Evolutionary conservation across 164 flowering plant species (phyloP), one percentile per base, ranked within the genome.

Genomic region (Amborella trichopoda): DNA sequence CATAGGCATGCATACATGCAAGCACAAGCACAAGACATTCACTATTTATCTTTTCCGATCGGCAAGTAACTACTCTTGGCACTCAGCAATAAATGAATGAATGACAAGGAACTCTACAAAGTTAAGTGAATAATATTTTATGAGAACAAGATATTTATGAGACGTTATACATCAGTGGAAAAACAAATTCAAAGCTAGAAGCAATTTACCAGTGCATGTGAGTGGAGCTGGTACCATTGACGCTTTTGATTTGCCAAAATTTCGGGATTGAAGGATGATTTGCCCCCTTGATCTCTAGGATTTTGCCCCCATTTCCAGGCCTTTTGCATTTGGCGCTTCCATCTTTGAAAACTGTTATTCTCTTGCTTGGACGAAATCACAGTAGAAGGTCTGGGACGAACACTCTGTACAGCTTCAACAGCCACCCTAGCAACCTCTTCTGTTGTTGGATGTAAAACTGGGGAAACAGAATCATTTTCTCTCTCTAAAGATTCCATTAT

Each of bases 211-310:
- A 23, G 44, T 46, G 64, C 28, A 41, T 69, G 83, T n/a, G 94
- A 71, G 51, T 83, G 83, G 58, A 64, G 57, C 70, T 72, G 81
- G 69, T 83, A 83, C 97, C 97, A 90, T 67, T 76, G 89, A 11
- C 97, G 77, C 62, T 90, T 90, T 52, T 86, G 95, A 66, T 90
- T 76, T 3, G 84, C 87, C 68, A 86, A 60, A 46, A 83, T 58
- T 76, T 90, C 97, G 3, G 94, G 97, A 63, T 90, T 78, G 58
- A 90, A 90, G 57, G 51, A 50, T 3, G 67, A 61, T 22, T 45
- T 51, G 26, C 26, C 22, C 46, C 17, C 16, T 24, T 50, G 49
- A 34, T 52, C 64, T 5, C 44, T 41, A 14, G 28, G 1, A 26
- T n/a, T 11, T 3, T 43, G 64, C 41, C 77, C 82, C 82, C 88